Base-by-base conservation (phyloP, 148 eudicot genomes). In the Amaranthus cruentus region DNA sequence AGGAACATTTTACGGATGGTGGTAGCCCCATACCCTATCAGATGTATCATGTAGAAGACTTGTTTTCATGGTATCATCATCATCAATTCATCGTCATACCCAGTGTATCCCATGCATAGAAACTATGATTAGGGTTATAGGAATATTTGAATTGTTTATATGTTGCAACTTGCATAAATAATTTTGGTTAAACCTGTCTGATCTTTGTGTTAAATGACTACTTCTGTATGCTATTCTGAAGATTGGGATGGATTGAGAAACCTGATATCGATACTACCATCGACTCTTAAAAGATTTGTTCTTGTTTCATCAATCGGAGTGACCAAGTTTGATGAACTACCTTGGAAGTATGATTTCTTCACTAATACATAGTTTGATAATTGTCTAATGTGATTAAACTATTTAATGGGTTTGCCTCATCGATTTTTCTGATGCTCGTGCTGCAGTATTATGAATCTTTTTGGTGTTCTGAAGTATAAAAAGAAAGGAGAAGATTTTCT, bases 291-390 rank as follows among this genome's bases (percentile, higher is more conserved):
- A 84, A 90, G 97, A 86, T 55, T 95, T 43, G 81, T 95, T 82
- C 94, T 95, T 76, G 99, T 95, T 72, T 95, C 99, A 42, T 95
- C 99, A 43, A 81, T 95, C 43, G 99, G 99, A 83, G 99, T 95
- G 51, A 92, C 99, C 75, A 95, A 95, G 87, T 87, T 47, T 83
- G 87, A 87, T 74, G 96, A 95, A 81, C 85, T 95, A 48, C 99
- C 99, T 28, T 95, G 99, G 99, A 95, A 92, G 99, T 95, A 86
- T 52, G 77, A 46, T 55, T 72, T 74, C 66, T 71, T 62, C 54
- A 43, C 0, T 28, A 18, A 2, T 38, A 44, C 65, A 48, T 61
- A n/a, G 18, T 50, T 18, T 58, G 70, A 2, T 14, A 55, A 4
- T 5, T 71, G 8, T 42, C 53, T 14, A 43, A 60, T 54, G 47